Conservation (phyloP, 2,329 filamentous ascomycete species). For the Phaeoacremonium minimum region DNA sequence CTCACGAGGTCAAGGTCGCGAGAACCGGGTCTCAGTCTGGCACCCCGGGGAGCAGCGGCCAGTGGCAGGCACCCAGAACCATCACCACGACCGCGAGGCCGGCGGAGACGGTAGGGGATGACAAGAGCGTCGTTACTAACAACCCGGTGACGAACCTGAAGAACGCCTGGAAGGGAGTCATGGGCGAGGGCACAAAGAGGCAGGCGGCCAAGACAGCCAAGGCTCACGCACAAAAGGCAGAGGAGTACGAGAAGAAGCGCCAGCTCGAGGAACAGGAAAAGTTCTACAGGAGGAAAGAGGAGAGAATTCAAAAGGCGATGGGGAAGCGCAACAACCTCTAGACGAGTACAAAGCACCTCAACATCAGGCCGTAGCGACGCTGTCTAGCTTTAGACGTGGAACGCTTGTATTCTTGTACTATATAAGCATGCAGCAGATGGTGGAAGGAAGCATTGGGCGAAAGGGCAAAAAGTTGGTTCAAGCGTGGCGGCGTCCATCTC, state of each 20-base stretch:
- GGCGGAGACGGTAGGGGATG: background rate
- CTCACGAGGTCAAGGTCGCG: background rate
- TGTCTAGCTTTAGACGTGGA: too few species aligned
- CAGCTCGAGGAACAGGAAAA: constrained; percentile 18
- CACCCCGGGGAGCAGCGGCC: constrained; percentile 3
- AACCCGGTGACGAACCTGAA: constrained; percentile 11
- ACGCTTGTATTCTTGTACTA: too few species aligned
- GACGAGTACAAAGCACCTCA: too few species aligned
- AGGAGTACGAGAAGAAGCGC: constrained; percentile 21
- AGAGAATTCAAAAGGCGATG: too few species aligned
- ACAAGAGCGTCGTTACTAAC: constrained; percentile 1
- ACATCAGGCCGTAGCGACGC: too few species aligned
- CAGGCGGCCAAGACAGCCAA: constrained; percentile 4
- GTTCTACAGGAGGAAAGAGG: constrained; percentile 4
- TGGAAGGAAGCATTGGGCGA: too few species aligned
- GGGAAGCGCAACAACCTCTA: too few species aligned
- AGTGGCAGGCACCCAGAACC: constrained; percentile 25
- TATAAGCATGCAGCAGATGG: too few species aligned
- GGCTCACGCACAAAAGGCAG: constrained; percentile 12
- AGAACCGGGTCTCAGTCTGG: constrained; percentile 1
- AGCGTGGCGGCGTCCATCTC: too few species aligned
- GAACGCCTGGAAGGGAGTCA: constrained; percentile 7
- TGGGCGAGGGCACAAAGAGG: constrained; percentile 11
- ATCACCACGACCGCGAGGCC: constrained; percentile 15
- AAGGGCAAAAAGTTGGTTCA: too few species aligned